Evolutionary conservation across 1,139 yeast genomes (phyloP).

Genomic region (Tardiomyces blankii): DNA sequence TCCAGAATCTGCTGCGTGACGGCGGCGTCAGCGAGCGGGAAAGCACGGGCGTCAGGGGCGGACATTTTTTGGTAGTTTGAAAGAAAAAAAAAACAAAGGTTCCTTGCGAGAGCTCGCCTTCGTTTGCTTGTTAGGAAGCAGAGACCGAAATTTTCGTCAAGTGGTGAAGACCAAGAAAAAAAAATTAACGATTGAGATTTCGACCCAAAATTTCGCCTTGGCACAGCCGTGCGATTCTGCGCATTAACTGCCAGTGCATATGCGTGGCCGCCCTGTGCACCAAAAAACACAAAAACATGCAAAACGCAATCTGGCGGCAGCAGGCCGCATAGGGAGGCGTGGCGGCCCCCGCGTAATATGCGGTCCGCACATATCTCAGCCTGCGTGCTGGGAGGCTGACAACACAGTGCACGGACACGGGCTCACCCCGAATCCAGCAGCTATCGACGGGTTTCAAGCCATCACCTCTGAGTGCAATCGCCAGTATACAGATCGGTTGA

Average conservation of each 20-base stretch:
- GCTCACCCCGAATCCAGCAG: too few relatives aligned
- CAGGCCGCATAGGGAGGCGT: too few relatives aligned
- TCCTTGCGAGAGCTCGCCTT: conserved; percentile 19
- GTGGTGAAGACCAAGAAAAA: too few relatives aligned
- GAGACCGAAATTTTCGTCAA: too few relatives aligned
- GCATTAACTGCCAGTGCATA: too few relatives aligned
- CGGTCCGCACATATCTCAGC: not conserved
- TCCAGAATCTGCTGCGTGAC: conserved; percentile 95
- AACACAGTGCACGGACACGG: not conserved
- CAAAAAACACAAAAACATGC: too few relatives aligned
- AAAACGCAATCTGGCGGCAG: too few relatives aligned
- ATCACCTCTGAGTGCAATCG: not conserved
- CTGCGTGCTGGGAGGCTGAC: not conserved
- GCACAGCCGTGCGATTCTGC: too few relatives aligned
- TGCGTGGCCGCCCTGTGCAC: too few relatives aligned
- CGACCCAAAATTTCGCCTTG: not conserved
- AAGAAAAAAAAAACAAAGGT: conserved; percentile 17
- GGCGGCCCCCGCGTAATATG: not conserved
- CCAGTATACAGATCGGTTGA: not conserved
- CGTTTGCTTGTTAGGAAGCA: not conserved
- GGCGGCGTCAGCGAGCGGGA: conserved; percentile 96
- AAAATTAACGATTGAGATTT: too few relatives aligned
- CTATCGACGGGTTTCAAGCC: not conserved
- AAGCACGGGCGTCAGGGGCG: conserved; percentile 47
- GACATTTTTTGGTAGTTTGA: conserved; percentile 21